Conservation (phyloP, 225 moss, liverwort and hornwort species). For the Sphagnum contortum region DNA sequence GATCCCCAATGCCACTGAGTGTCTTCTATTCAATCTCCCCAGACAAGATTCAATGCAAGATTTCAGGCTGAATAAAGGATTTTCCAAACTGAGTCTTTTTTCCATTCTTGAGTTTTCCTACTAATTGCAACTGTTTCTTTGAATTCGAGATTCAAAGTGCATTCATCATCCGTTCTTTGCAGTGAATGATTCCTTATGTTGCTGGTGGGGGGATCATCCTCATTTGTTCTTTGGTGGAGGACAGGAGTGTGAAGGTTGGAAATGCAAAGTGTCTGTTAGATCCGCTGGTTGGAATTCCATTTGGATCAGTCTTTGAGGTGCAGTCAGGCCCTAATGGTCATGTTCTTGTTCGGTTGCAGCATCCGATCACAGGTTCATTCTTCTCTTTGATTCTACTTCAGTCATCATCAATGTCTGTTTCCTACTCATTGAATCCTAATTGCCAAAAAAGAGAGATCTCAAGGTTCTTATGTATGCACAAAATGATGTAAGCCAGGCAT, state of each 20-base stretch:
- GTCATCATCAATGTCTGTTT: neutral
- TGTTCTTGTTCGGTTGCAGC: slow-evolving; percentile 50
- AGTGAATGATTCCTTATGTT: neutral
- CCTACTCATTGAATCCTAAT: neutral
- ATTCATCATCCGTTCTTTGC: neutral
- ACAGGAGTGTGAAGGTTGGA: slow-evolving; percentile 81
- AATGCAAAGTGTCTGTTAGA: slow-evolving; percentile 69
- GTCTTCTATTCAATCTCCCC: neutral
- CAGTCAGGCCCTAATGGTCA: slow-evolving; percentile 47
- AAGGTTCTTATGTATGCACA: neutral
- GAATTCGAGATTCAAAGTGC: neutral
- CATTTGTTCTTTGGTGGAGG: neutral
- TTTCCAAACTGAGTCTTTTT: neutral
- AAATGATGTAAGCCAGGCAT: too few species aligned
- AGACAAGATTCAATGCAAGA: neutral
- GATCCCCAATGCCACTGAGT: neutral
- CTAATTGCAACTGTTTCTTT: neutral
- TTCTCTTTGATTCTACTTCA: neutral
- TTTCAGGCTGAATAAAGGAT: neutral
- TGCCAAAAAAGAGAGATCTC: neutral
- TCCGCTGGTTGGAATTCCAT: slow-evolving; percentile 71
- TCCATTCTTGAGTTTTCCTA: neutral
- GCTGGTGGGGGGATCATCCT: slow-evolving; percentile 1
- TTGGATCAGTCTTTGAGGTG: slow-evolving; percentile 83
- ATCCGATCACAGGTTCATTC: slow-evolving; percentile 38